Conservation (phyloP, 2,329 filamentous ascomycete species). For the Pseudogymnoascus sp. region DNA sequence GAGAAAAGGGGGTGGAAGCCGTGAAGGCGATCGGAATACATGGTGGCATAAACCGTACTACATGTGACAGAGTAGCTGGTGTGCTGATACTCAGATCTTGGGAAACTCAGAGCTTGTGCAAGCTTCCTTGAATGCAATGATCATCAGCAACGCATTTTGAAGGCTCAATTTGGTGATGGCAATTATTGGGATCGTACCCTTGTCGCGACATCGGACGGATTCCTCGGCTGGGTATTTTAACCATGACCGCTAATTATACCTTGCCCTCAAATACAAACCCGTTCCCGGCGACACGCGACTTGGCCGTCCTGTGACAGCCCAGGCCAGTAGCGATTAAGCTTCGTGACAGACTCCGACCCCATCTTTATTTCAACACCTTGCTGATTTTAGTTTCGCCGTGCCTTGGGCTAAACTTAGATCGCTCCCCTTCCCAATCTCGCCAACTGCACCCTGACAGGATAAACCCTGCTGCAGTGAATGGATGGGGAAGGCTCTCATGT, state of each 20-base stretch:
- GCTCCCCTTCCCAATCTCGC: background rate
- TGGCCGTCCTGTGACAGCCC: background rate
- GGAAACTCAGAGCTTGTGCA: background rate
- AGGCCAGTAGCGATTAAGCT: constrained; percentile 2
- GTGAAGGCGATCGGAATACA: background rate
- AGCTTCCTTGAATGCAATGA: background rate
- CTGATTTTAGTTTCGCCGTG: background rate
- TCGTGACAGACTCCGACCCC: background rate
- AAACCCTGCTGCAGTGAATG: background rate
- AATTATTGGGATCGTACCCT: background rate
- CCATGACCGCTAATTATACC: background rate
- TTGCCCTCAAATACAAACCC: background rate
- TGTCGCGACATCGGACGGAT: background rate
- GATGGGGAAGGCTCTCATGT: background rate
- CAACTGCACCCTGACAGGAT: background rate
- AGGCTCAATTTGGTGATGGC: background rate
- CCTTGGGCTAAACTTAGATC: constrained; percentile 1
- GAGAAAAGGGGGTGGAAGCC: background rate
- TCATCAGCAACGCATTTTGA: background rate
- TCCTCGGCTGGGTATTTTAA: background rate
- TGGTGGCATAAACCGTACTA: background rate
- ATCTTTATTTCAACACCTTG: constrained; percentile 2
- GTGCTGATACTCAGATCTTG: background rate
- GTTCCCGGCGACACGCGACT: background rate
- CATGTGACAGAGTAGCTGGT: background rate